phyloP scores from a whole-genome alignment of 345 rosid species.

The Adansonia digitata region DNA sequence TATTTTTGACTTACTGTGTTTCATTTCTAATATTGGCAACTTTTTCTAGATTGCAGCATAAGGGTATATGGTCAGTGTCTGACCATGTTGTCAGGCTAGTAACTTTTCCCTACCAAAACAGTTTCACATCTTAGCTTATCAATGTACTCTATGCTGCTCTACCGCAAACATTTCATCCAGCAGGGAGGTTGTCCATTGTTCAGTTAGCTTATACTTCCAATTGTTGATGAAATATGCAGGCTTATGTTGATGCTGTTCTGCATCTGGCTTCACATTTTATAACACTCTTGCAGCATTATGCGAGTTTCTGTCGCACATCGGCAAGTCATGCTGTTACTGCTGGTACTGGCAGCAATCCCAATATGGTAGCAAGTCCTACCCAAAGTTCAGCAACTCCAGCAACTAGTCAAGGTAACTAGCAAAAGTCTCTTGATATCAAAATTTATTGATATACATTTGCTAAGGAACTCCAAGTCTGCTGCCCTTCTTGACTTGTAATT shows the following conservation, averaged over 20 bases:
- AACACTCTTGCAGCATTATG: constrained; percentile 92
- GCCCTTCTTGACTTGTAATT: background rate
- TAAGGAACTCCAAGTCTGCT: background rate
- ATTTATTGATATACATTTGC: background rate
- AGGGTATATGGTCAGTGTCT: background rate
- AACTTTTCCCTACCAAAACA: background rate
- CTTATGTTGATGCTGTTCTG: constrained; percentile 97
- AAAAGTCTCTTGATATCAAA: background rate
- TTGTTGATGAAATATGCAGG: constrained; percentile 42
- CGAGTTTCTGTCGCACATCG: constrained; percentile 97
- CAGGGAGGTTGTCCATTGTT: background rate
- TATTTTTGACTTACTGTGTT: background rate
- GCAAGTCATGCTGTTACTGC: constrained; percentile 95
- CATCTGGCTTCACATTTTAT: constrained; percentile 98
- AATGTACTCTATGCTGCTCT: background rate
- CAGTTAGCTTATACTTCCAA: too few species aligned
- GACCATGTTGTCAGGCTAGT: background rate
- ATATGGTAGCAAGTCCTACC: constrained; percentile 76
- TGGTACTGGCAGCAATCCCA: constrained; percentile 85
- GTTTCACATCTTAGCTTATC: background rate
- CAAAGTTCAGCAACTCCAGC: constrained; percentile 78
- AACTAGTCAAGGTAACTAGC: constrained; percentile 67
- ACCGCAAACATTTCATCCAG: background rate
- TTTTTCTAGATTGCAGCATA: background rate
- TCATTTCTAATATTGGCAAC: background rate